Conservation (phyloP, 2,329 filamentous ascomycete species). For the Kalaharituber pfeilii region DNA sequence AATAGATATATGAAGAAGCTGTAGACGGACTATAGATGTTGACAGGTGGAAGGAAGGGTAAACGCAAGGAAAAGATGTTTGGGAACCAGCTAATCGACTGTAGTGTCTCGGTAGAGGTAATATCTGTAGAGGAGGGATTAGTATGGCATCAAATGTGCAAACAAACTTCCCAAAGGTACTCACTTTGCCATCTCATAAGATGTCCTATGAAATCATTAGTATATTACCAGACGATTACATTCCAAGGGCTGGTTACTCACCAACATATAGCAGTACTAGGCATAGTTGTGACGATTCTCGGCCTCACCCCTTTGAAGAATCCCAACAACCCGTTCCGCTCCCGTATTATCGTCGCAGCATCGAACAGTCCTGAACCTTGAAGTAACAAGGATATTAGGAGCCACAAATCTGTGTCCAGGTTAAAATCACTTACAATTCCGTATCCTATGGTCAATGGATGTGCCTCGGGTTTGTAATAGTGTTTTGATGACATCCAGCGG, state of each 20-base stretch:
- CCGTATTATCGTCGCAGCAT: constrained; percentile 66
- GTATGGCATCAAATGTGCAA: neutral
- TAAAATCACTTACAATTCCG: constrained; percentile 34
- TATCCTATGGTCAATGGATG: constrained; percentile 61
- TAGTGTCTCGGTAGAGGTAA: neutral
- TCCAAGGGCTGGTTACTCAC: constrained; percentile 34
- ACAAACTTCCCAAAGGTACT: neutral
- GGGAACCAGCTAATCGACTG: neutral
- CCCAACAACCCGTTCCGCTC: constrained; percentile 66
- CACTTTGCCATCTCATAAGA: constrained; percentile 24
- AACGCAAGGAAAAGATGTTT: too few relatives aligned
- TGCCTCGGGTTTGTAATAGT: constrained; percentile 80
- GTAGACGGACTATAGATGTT: neutral
- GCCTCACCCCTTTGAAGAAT: constrained; percentile 85
- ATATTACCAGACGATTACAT: neutral
- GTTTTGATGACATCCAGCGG: constrained; percentile 98
- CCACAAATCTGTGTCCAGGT: neutral
- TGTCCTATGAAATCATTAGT: constrained; percentile 15
- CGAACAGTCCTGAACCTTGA: constrained; percentile 54
- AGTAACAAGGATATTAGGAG: neutral
- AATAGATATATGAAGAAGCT: neutral
- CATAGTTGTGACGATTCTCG: constrained; percentile 88
- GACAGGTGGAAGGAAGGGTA: too few relatives aligned
- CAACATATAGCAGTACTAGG: constrained; percentile 99
- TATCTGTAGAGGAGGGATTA: neutral